phyloP scores from a whole-genome alignment of 345 rosid genomes.

The Bruguiera parviflora region DNA sequence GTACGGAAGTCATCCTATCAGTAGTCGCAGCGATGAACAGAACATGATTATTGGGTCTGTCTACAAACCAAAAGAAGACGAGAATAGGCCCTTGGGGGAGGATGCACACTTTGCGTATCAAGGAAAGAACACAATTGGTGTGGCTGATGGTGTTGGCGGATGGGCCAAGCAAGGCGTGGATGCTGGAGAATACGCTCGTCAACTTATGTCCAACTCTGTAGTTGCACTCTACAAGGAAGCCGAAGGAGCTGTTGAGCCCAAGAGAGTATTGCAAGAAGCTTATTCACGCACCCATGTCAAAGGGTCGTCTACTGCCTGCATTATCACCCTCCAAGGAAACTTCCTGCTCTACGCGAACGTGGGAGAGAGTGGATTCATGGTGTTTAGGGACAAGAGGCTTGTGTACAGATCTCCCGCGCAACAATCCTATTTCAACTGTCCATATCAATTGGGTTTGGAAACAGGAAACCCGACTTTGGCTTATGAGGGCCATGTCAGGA shows the following conservation, averaged over 20 bases:
- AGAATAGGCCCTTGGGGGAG: constrained; percentile 6
- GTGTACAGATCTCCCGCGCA: constrained; percentile 13
- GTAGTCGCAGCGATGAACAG: not conserved
- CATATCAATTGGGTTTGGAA: constrained; percentile 16
- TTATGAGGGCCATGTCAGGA: not conserved
- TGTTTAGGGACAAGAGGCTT: constrained; percentile 7
- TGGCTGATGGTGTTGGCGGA: constrained; percentile 29
- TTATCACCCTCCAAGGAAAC: constrained; percentile 1
- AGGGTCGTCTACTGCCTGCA: constrained; percentile 27
- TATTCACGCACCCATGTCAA: not conserved
- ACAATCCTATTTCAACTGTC: constrained; percentile 14
- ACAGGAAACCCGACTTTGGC: not conserved
- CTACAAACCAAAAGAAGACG: constrained; percentile 10
- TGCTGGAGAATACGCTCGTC: constrained; percentile 14
- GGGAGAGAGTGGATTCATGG: constrained; percentile 30
- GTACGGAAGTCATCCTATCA: too few relatives aligned
- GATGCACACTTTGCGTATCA: constrained; percentile 21
- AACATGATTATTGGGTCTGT: constrained; percentile 1
- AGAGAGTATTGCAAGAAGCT: constrained; percentile 11
- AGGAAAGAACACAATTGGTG: constrained; percentile 12
- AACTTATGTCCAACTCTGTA: constrained; percentile 16
- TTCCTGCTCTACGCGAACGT: constrained; percentile 14
- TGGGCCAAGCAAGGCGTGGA: constrained; percentile 19
- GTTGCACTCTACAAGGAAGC: not conserved
- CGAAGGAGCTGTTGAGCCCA: not conserved